These are phyloP conservation scores for Aspergillus ustus DNA, from an alignment of 2,329 filamentous ascomycete genomes.

Conservation along the genomic window DNA sequence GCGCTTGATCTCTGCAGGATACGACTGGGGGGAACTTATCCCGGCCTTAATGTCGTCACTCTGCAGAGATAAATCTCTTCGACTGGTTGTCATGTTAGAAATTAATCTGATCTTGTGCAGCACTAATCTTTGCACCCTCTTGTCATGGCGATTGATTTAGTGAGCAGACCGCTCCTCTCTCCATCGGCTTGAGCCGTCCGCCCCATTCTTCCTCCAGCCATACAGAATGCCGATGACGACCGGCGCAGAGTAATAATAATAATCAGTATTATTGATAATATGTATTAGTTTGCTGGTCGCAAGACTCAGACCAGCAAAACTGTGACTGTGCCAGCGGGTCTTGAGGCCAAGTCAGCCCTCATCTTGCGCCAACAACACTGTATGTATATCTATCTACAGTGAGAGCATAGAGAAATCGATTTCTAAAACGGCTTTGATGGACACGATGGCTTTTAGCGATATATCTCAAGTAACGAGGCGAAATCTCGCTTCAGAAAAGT, in stretches of 20 bases:
- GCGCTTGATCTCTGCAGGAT: constrained; percentile 19
- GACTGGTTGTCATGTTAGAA: not conserved
- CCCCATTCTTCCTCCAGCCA: constrained; percentile 3
- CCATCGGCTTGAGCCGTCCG: constrained; percentile 15
- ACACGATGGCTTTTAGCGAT: not conserved
- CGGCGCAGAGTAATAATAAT: not conserved
- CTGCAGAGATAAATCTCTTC: constrained; percentile 7
- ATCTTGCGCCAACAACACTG: not conserved
- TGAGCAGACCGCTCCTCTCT: constrained; percentile 6
- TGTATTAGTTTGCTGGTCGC: not conserved
- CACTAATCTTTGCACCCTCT: not conserved
- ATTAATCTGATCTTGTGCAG: constrained; percentile 7
- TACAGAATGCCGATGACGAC: constrained; percentile 3
- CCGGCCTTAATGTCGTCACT: constrained; percentile 19
- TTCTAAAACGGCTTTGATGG: not conserved
- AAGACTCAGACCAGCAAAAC: not conserved
- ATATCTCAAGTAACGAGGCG: too few relatives aligned
- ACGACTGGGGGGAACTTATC: constrained; percentile 8
- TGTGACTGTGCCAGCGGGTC: not conserved
- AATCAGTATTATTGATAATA: not conserved
- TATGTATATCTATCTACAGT: too few relatives aligned
- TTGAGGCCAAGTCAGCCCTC: not conserved
- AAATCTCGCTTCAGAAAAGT: not conserved
- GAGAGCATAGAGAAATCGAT: not conserved
- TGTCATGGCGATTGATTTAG: not conserved